A percentile compares a stretch with the other conserved stretches of the same genome.
These are phyloP conservation scores for Stachybotrys chartarum DNA, from an alignment of 2,329 filamentous ascomycete species.

Conservation along the genomic window DNA sequence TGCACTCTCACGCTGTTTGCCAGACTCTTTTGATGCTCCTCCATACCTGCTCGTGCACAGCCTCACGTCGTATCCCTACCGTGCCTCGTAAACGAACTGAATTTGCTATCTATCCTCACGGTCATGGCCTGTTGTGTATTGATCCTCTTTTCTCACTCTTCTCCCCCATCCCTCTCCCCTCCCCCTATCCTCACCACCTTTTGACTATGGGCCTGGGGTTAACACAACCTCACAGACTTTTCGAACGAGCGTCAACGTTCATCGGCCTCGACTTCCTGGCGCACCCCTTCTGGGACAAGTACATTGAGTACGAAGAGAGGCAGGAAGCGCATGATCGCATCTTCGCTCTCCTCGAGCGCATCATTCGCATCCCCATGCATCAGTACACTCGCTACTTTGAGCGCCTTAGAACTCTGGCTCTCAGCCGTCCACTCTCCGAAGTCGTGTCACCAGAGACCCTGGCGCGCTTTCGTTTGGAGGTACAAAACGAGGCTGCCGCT, in stretches of 20 bases:
- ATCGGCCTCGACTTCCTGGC: constrained; percentile 91
- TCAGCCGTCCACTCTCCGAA: constrained; percentile 64
- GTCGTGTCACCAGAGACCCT: constrained; percentile 64
- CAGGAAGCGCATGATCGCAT: constrained; percentile 78
- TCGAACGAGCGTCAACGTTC: constrained; percentile 77
- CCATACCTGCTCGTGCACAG: constrained; percentile 25
- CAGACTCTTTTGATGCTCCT: constrained; percentile 49
- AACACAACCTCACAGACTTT: constrained; percentile 58
- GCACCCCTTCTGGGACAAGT: constrained; percentile 98
- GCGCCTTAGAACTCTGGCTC: constrained; percentile 72
- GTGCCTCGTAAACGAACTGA: constrained; percentile 31
- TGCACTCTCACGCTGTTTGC: constrained; percentile 58
- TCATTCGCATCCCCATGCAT: constrained; percentile 88
- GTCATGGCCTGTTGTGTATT: constrained; percentile 50
- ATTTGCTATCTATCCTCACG: constrained; percentile 44
- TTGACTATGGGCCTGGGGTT: constrained; percentile 11
- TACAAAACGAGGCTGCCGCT: constrained; percentile 56
- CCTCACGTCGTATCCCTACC: constrained; percentile 32
- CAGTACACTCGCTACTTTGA: constrained; percentile 95
- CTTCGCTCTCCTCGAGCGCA: constrained; percentile 72
- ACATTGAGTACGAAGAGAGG: constrained; percentile 92
- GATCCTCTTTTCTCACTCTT: constrained; percentile 37
- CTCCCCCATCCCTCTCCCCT: constrained; percentile 25
- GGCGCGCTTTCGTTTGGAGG: constrained; percentile 61
- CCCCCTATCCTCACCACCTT: constrained; percentile 2